Conservation (phyloP, 208 protist genomes). For the Trypanosoma scelopori region DNA sequence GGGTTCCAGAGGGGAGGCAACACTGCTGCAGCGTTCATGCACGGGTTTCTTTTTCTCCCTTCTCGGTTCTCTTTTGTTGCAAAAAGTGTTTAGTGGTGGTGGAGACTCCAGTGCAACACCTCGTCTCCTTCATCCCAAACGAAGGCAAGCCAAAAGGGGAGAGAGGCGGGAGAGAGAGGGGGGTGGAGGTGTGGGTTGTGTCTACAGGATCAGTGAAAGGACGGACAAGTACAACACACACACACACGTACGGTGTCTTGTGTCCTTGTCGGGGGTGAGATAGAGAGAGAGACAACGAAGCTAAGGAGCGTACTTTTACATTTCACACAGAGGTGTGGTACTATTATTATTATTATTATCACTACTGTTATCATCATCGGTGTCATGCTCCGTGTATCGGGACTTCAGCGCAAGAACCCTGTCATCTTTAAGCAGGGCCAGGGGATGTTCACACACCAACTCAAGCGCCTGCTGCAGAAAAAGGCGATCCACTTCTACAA, state of each 20-base stretch:
- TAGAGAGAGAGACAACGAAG: too few relatives aligned
- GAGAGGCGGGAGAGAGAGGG: too few relatives aligned
- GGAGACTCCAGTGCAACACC: too few relatives aligned
- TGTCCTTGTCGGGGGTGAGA: neutral
- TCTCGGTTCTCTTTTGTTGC: too few relatives aligned
- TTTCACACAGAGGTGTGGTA: neutral
- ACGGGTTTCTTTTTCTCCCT: too few relatives aligned
- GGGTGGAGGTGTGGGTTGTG: neutral
- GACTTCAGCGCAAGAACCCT: conserved; percentile 70
- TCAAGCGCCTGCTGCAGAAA: conserved; percentile 91
- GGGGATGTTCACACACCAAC: conserved; percentile 91
- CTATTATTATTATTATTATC: too few relatives aligned
- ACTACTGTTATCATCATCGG: neutral
- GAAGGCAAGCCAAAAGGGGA: too few relatives aligned
- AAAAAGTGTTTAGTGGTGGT: too few relatives aligned
- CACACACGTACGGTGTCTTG: neutral
- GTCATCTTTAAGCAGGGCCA: conserved; percentile 90
- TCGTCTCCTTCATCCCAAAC: too few relatives aligned
- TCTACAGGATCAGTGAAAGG: neutral
- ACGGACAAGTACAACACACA: neutral
- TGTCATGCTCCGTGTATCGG: conserved; percentile 59
- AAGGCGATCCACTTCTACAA: conserved; percentile 86
- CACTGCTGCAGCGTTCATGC: too few relatives aligned
- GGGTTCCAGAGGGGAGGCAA: too few relatives aligned
- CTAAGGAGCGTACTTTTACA: neutral